Evolutionary conservation across 2,329 filamentous ascomycete genomes (phyloP).

Genomic region (Cladosporium sp.): DNA sequence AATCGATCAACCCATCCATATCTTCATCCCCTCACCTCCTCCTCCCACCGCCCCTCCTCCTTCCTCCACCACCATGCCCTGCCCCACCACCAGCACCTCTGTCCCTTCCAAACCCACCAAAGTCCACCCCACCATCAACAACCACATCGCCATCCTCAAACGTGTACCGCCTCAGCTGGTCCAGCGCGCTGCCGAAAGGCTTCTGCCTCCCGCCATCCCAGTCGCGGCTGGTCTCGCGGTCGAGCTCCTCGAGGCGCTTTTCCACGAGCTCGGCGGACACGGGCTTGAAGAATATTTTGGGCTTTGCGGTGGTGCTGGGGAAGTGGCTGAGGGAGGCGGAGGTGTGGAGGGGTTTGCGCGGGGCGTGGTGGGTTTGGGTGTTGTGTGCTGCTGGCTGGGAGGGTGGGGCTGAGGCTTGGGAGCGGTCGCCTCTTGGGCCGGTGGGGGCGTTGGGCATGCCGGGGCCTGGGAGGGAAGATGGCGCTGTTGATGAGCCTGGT

Average conservation of each 20-base stretch:
- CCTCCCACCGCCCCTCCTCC: slow-evolving; percentile 27
- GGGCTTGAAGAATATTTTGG: slow-evolving; percentile 66
- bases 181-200: slow-evolving; percentile 24
- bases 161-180: slow-evolving; percentile 44
- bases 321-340: slow-evolving; percentile 49
- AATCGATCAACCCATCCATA: neutral
- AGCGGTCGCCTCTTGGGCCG: slow-evolving; percentile 26
- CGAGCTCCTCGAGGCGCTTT: slow-evolving; percentile 64
- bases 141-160: slow-evolving; percentile 49
- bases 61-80: slow-evolving; percentile 25
- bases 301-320: slow-evolving; percentile 61
- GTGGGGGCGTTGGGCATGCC: slow-evolving; percentile 32
- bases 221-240: slow-evolving; percentile 46
- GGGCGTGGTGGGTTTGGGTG: neutral
- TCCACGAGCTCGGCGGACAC: slow-evolving; percentile 66
- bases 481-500: neutral
- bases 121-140: slow-evolving; percentile 45
- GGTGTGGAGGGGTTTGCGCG: slow-evolving; percentile 21
- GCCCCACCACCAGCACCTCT: slow-evolving; percentile 21
- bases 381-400: neutral
- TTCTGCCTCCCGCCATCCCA: slow-evolving; percentile 41
- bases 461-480: slow-evolving; percentile 23
- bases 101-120: slow-evolving; percentile 34
- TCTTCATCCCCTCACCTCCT: slow-evolving; percentile 18
- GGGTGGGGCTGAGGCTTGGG: slow-evolving; percentile 11